These are phyloP conservation scores for Chaetomium globosum DNA, from an alignment of 2,329 filamentous ascomycete species.

Conservation along the genomic window DNA sequence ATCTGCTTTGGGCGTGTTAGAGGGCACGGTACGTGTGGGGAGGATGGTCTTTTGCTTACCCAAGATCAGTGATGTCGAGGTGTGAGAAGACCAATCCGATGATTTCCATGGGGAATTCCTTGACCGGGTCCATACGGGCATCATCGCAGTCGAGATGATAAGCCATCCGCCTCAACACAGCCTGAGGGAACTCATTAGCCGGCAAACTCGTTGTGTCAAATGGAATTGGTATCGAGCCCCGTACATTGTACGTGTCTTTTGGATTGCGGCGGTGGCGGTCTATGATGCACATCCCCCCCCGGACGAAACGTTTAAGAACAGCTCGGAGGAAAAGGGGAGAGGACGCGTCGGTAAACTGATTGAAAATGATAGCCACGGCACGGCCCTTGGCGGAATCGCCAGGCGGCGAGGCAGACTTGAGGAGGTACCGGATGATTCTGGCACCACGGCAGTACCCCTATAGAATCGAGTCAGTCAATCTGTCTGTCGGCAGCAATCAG, in stretches of 20 bases:
- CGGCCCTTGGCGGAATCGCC: neutral
- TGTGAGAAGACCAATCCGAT: slow-evolving; percentile 30
- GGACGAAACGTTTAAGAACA: slow-evolving; percentile 25
- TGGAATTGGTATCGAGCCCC: neutral
- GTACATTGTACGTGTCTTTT: slow-evolving; percentile 29
- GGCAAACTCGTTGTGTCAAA: neutral
- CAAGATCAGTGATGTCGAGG: slow-evolving; percentile 21
- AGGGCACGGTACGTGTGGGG: neutral
- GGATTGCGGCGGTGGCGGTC: slow-evolving; percentile 15
- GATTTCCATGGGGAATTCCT: slow-evolving; percentile 34
- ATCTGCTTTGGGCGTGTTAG: slow-evolving; percentile 27
- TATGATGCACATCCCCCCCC: slow-evolving; percentile 24
- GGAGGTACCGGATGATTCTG: slow-evolving; percentile 27
- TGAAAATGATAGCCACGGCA: slow-evolving; percentile 17
- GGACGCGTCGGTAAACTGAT: slow-evolving; percentile 4
- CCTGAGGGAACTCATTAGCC: slow-evolving; percentile 18
- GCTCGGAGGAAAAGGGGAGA: slow-evolving; percentile 15
- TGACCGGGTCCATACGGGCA: slow-evolving; percentile 29
- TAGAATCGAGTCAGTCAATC: neutral
- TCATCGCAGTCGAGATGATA: slow-evolving; percentile 25
- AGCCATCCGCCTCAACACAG: slow-evolving; percentile 32
- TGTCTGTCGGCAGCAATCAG: neutral
- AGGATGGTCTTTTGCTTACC: slow-evolving; percentile 20
- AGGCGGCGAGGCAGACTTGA: slow-evolving; percentile 2
- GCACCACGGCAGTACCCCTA: slow-evolving; percentile 37